Conservation (phyloP, 345 rosid species). For the Syzygium jambos region DNA sequence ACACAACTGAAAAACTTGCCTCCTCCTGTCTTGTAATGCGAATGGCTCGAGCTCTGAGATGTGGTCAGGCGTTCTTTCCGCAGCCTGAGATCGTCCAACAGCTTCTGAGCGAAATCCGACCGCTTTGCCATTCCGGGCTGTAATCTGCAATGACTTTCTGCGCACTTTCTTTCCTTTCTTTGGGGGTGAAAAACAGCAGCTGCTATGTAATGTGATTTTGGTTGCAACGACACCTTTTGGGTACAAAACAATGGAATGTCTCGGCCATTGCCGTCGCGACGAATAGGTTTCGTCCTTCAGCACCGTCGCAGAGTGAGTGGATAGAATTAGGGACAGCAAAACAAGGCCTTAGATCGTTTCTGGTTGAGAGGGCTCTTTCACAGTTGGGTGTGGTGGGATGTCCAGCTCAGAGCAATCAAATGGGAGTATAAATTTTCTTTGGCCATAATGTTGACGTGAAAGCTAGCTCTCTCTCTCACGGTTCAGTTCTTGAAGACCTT, state of each 20-base stretch:
- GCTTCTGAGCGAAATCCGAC: slow-evolving; percentile 87
- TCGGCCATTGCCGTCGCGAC: neutral
- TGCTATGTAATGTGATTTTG: neutral
- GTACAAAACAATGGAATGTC: neutral
- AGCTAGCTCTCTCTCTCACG: neutral
- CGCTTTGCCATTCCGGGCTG: slow-evolving; percentile 56
- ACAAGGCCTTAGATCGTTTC: slow-evolving; percentile 9
- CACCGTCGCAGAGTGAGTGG: neutral
- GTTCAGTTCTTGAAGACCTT: neutral
- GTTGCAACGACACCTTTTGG: neutral
- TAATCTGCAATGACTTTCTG: neutral
- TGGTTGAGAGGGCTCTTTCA: slow-evolving; percentile 67
- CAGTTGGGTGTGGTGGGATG: slow-evolving; percentile 51
- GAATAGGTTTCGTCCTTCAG: neutral
- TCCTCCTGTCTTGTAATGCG: slow-evolving; percentile 35
- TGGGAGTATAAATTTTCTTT: neutral
- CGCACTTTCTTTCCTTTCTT: neutral
- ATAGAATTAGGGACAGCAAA: slow-evolving; percentile 3
- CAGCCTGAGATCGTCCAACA: slow-evolving; percentile 78
- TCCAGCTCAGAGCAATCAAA: neutral
- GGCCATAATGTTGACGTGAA: neutral
- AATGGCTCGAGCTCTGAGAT: slow-evolving; percentile 33
- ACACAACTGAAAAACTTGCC: neutral
- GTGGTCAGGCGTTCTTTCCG: slow-evolving; percentile 66
- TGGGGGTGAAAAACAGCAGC: neutral